Conservation (phyloP, 2,329 filamentous ascomycete genomes). For the Davidsoniella eucalypti region DNA sequence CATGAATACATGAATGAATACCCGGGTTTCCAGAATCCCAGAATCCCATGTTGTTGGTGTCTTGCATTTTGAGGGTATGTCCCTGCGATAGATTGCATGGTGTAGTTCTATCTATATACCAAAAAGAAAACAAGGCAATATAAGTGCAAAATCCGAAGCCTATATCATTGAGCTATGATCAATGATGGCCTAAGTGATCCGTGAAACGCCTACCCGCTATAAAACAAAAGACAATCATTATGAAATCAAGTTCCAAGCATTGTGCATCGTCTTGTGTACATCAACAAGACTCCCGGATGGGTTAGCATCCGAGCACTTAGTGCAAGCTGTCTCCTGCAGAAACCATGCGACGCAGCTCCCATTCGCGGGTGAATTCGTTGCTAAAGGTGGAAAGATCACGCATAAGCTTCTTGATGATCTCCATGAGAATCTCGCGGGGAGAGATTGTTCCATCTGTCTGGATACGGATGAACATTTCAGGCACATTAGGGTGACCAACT, state of each 20-base stretch:
- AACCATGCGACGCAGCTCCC: conserved; percentile 74
- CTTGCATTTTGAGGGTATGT: too few relatives aligned
- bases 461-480: conserved; percentile 54
- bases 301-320: not conserved
- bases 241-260: too few relatives aligned
- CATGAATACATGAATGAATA: conserved; percentile 2
- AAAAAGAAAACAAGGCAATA: too few relatives aligned
- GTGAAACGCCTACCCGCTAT: not conserved
- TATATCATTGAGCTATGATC: too few relatives aligned
- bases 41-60: too few relatives aligned
- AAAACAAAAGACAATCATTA: not conserved
- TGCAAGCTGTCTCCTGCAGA: conserved; percentile 36
- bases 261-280: too few relatives aligned
- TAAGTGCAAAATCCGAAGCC: too few relatives aligned
- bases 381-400: conserved; percentile 63
- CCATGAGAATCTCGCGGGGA: conserved; percentile 75
- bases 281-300: not conserved
- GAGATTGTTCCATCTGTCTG: conserved; percentile 81
- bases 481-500: conserved; percentile 44
- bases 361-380: conserved; percentile 84
- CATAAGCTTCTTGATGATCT: conserved; percentile 68
- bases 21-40: too few relatives aligned
- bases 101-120: too few relatives aligned
- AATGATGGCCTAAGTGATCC: too few relatives aligned
- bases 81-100: too few relatives aligned